Evolutionary conservation across 1,139 yeast genomes (phyloP).

Genomic region (Geotrichum klebahnii): DNA sequence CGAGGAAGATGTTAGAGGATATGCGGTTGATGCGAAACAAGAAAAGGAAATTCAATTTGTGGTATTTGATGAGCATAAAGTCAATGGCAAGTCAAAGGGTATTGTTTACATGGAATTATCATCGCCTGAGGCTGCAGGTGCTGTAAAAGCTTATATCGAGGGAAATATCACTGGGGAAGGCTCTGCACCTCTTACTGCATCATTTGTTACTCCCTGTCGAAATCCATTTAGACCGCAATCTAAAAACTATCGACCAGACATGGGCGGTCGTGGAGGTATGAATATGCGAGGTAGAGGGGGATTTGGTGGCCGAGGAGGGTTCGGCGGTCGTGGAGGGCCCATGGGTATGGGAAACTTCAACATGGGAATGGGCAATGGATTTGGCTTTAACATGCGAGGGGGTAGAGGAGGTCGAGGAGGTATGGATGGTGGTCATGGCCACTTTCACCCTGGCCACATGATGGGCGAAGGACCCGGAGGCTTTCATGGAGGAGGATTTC

Average conservation of each 20-base stretch:
- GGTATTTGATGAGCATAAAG: constrained; percentile 36
- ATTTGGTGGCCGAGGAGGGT: constrained; percentile 4
- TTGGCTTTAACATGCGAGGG: neutral
- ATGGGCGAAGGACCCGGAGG: constrained; percentile 21
- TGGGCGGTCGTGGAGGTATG: constrained; percentile 19
- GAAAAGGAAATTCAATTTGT: constrained; percentile 31
- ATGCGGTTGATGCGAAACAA: constrained; percentile 30
- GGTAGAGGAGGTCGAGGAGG: constrained; percentile 12
- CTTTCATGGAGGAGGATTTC: neutral
- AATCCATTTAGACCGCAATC: constrained; percentile 26
- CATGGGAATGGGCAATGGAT: constrained; percentile 15
- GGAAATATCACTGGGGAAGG: constrained; percentile 13
- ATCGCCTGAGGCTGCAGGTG: constrained; percentile 22
- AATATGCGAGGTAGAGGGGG: constrained; percentile 18
- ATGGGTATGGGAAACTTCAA: constrained; percentile 8
- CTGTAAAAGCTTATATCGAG: constrained; percentile 20
- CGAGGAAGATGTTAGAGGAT: constrained; percentile 38
- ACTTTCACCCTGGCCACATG: constrained; percentile 7
- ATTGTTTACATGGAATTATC: constrained; percentile 27
- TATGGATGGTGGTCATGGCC: neutral
- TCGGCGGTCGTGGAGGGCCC: no score
- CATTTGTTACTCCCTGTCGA: constrained; percentile 22
- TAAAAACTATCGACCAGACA: constrained; percentile 1
- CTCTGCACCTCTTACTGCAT: constrained; percentile 11
- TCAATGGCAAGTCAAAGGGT: constrained; percentile 38